These are phyloP conservation scores for Mollisia scopiformis DNA, from an alignment of 2,329 filamentous ascomycete species.

Conservation along the genomic window DNA sequence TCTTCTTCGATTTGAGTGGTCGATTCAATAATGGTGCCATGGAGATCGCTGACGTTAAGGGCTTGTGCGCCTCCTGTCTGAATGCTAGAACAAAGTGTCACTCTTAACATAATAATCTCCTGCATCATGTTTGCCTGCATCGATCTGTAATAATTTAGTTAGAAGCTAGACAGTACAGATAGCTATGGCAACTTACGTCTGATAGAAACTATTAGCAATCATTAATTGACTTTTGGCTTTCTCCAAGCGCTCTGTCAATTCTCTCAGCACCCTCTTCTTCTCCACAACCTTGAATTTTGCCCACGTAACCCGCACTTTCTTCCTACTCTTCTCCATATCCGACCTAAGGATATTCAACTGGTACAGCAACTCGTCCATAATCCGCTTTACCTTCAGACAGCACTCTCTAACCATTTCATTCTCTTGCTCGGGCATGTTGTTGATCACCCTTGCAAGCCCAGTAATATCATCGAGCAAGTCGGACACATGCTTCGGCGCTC, in stretches of 20 bases:
- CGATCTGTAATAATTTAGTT: too few species aligned
- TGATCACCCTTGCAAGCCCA: neutral
- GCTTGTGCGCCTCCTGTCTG: neutral
- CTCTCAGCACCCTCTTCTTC: neutral
- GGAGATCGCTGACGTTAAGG: neutral
- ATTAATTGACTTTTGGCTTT: neutral
- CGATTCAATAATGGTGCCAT: too few species aligned
- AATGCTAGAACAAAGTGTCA: neutral
- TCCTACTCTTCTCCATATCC: neutral
- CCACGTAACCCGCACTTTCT: neutral
- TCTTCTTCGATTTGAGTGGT: too few species aligned
- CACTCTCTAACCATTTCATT: neutral
- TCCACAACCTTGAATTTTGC: neutral
- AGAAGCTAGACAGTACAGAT: too few species aligned
- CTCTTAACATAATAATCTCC: neutral
- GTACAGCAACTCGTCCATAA: neutral
- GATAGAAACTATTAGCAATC: neutral
- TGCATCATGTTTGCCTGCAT: neutral
- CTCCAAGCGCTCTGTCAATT: neutral
- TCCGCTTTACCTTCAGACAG: neutral
- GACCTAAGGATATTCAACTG: neutral
- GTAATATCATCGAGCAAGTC: neutral
- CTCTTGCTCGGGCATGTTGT: neutral
- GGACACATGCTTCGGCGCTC: neutral
- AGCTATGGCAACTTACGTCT: neutral